These are phyloP conservation scores for Penicillium rolfsii DNA, from an alignment of 2,329 filamentous ascomycete species.

Conservation along the genomic window DNA sequence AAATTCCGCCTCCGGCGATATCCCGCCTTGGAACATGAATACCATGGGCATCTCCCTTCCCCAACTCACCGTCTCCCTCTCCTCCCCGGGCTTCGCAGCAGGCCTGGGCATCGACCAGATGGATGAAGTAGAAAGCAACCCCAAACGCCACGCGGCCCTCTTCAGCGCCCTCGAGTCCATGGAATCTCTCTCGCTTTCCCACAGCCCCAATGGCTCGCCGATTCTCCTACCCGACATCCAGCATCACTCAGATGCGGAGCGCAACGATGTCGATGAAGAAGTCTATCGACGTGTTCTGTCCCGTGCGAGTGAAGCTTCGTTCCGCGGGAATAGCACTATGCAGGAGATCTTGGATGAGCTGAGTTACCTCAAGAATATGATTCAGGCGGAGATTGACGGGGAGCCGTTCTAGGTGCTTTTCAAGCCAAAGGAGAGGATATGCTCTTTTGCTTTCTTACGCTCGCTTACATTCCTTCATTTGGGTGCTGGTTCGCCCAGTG, in stretches of 20 bases:
- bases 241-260: slow-evolving; percentile 6
- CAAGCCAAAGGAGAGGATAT: not conserved
- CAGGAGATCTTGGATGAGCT: slow-evolving; percentile 56
- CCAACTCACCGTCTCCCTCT: slow-evolving; percentile 31
- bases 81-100: slow-evolving; percentile 36
- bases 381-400: slow-evolving; percentile 41
- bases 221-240: slow-evolving; percentile 27
- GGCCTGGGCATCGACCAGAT: slow-evolving; percentile 40
- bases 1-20: slow-evolving; percentile 34
- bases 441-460: not conserved
- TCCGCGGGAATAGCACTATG: slow-evolving; percentile 45
- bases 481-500: slow-evolving; percentile 2
- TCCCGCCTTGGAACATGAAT: slow-evolving; percentile 27
- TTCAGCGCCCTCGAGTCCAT: slow-evolving; percentile 38
- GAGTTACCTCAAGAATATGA: slow-evolving; percentile 55
- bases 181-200: slow-evolving; percentile 32
- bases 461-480: not conserved
- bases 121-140: slow-evolving; percentile 40
- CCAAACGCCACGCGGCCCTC: slow-evolving; percentile 44
- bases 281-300: slow-evolving; percentile 17
- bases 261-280: not conserved
- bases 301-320: slow-evolving; percentile 26
- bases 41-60: slow-evolving; percentile 23
- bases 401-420: slow-evolving; percentile 23
- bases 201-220: slow-evolving; percentile 31